Percentiles rank a stretch among this genome's conserved stretches.
These are phyloP conservation scores for Ceratobasidium theobromae DNA, from an alignment of 1,284 basidiomycete genomes.

Conservation along the genomic window DNA sequence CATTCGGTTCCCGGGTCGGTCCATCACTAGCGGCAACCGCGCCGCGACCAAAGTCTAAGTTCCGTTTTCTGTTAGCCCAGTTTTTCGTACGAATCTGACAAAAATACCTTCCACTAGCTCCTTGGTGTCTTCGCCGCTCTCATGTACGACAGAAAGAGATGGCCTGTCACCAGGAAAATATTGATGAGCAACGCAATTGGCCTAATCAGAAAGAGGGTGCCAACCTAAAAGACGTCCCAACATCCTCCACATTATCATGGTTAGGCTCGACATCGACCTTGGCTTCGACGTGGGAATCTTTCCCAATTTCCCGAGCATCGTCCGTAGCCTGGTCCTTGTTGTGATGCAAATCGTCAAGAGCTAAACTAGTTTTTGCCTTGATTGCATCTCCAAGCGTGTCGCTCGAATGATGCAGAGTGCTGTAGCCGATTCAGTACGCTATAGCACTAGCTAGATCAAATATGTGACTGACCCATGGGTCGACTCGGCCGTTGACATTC, in stretches of 20 bases:
- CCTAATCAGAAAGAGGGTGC: not conserved
- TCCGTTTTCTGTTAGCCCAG: too few relatives aligned
- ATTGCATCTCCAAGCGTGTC: not conserved
- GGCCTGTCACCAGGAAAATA: too few relatives aligned
- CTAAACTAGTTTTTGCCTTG: not conserved
- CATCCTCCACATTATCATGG: not conserved
- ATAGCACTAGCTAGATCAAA: too few relatives aligned
- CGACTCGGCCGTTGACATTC: too few relatives aligned
- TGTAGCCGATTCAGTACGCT: not conserved
- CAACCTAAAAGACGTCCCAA: not conserved
- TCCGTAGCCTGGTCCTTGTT: not conserved
- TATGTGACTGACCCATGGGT: too few relatives aligned
- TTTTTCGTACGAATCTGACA: too few relatives aligned
- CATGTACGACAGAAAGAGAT: not conserved
- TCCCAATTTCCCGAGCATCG: not conserved
- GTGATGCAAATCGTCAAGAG: not conserved
- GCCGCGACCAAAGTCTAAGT: too few relatives aligned
- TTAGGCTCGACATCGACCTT: not conserved
- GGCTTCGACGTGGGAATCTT: not conserved
- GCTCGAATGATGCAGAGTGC: not conserved
- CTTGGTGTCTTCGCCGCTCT: too few relatives aligned
- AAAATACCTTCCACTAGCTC: too few relatives aligned
- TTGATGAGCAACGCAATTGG: too few relatives aligned
- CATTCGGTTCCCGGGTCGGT: too few relatives aligned
- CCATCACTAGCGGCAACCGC: too few relatives aligned